Percentiles rank a stretch among this genome's conserved stretches.
Conservation (phyloP, 2,329 filamentous ascomycete species). For the Aspergillus ruber region DNA sequence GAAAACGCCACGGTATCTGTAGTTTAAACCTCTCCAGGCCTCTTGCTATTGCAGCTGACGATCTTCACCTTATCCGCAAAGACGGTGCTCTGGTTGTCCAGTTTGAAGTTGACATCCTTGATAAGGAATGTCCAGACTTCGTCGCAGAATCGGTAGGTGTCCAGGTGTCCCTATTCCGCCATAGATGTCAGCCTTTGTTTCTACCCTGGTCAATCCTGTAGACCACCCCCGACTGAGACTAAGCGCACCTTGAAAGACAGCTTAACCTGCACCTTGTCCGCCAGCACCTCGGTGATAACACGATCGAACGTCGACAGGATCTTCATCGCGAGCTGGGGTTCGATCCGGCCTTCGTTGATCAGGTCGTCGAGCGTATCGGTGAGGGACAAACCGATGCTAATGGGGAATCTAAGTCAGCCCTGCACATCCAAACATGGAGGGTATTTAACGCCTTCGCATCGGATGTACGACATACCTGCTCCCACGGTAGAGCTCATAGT, state of each 20-base stretch:
- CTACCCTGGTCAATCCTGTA: too few species aligned
- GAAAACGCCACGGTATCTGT: constrained; percentile 9
- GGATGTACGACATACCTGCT: constrained; percentile 65
- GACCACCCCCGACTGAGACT: constrained; percentile 1
- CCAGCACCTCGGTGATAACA: constrained; percentile 81
- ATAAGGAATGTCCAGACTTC: constrained; percentile 99
- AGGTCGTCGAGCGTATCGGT: constrained; percentile 96
- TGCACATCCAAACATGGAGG: too few species aligned
- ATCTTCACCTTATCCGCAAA: constrained; percentile 94
- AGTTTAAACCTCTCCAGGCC: constrained; percentile 50
- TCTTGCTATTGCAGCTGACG: constrained; percentile 92
- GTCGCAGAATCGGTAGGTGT: constrained; percentile 98
- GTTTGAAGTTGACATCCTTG: constrained; percentile 98
- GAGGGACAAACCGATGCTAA: constrained; percentile 82
- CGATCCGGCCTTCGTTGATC: constrained; percentile 89
- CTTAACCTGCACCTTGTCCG: constrained; percentile 85
- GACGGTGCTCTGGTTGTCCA: constrained; percentile 73
- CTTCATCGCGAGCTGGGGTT: constrained; percentile 98
- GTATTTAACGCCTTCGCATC: too few species aligned
- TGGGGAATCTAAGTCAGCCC: not conserved
- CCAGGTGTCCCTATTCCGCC: constrained; percentile 70
- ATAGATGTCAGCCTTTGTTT: constrained; percentile 10
- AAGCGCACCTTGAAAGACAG: constrained; percentile 82
- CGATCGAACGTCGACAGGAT: constrained; percentile 94
- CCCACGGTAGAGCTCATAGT: constrained; percentile 95